phyloP scores from a whole-genome alignment of 352 stramenopile species.

The Phytophthora palmivora region DNA sequence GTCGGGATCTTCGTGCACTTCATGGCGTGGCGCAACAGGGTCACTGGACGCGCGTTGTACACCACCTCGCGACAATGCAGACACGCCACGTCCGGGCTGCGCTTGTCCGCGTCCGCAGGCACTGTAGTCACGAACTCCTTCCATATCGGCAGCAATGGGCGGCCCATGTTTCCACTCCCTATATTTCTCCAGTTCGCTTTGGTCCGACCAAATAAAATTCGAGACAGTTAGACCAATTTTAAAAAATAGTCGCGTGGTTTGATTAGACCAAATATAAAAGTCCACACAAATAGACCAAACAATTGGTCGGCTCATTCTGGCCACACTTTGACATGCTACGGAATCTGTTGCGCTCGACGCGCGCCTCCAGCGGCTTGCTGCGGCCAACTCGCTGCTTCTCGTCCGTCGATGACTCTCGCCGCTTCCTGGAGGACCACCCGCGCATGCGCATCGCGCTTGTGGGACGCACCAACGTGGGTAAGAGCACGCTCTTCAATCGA shows the following conservation, averaged over 20 bases:
- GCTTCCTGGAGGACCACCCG: conserved; percentile 45
- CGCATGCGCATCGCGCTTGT: conserved; percentile 82
- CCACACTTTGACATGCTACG: conserved; percentile 40
- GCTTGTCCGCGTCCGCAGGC: conserved; percentile 26
- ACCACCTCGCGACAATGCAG: conserved; percentile 23
- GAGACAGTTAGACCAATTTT: too few species aligned
- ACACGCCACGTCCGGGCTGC: conserved; percentile 32
- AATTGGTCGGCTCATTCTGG: too few species aligned
- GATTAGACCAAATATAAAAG: too few species aligned
- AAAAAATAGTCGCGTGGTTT: too few species aligned
- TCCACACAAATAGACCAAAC: too few species aligned
- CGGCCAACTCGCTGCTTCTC: conserved; percentile 34
- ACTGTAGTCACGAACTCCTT: conserved; percentile 42
- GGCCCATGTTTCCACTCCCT: conserved; percentile 22
- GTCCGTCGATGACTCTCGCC: conserved; percentile 1
- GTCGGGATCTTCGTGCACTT: conserved; percentile 22
- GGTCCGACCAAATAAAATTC: too few species aligned
- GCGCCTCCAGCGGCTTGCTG: conserved; percentile 12
- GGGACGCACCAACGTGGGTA: conserved; percentile 86
- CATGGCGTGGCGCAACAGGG: conserved; percentile 21
- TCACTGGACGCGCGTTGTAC: conserved; percentile 23
- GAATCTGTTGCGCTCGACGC: conserved; percentile 40
- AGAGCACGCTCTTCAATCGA: conserved; percentile 88
- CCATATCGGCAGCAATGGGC: conserved; percentile 36
- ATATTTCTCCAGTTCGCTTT: too few species aligned